Base-by-base conservation (phyloP, 2,329 filamentous ascomycete genomes). In the Atkinsonella texensis region DNA sequence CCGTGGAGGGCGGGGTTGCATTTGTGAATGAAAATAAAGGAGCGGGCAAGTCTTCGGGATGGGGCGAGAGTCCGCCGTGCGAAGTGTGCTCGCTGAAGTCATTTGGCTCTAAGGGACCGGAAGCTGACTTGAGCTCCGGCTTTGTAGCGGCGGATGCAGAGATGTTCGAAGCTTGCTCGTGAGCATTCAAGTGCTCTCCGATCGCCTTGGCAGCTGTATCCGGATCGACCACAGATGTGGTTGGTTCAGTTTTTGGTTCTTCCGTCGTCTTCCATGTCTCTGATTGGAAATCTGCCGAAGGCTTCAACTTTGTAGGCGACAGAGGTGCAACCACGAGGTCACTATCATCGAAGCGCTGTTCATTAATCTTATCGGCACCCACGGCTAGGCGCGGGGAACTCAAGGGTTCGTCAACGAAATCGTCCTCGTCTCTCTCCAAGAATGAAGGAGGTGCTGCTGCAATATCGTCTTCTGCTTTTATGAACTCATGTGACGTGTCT, bases 341-440 rank as follows among this genome's bases (percentile, higher is more conserved):
- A 0, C 74, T 72, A 18, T 81, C 76, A n/a, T 77, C 75, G 52
- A 79, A 76, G 2, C 70, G 68, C 39, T 69, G 67, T 52, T 74
- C 68, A 12, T 76, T 76, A 4, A 76, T 65, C 44, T 76, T 78
- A 54, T 80, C 75, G 33, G 78, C 77, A 46, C 79, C 76, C 17
- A 85, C 73, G 17, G 80, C 74, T 9, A 91, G 74, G 5, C 75
- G 72, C 2, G 81, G 80, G 3, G 85, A 87, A 57, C 80, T 85
- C 17, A 89, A 72, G 2, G 86, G 84, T 64, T 90, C 85, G 55
- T 90, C 85, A 18, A 89, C 84, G 62, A 90, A 86, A 53, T 88
- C 83, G 49, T 85, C 83, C 51, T 85, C 83, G 56, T 84, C 80
- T 60, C 77, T 80, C 23, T 63, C 63, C 46, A 66, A 54, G 53